These are phyloP conservation scores for Apiospora phragmitis DNA, from an alignment of 2,329 filamentous ascomycete genomes.

Conservation along the genomic window DNA sequence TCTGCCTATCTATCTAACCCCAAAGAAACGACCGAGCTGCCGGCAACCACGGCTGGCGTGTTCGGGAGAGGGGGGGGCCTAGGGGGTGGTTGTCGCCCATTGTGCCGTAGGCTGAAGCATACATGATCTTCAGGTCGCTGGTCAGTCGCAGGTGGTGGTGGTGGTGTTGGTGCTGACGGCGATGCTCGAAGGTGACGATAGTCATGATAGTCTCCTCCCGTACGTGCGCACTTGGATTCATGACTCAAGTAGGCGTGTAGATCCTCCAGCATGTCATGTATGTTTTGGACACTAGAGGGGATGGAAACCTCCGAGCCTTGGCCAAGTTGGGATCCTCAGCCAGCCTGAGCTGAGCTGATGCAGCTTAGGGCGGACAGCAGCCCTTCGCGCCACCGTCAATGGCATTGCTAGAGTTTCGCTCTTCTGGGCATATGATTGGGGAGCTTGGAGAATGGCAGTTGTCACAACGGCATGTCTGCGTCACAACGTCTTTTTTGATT, in stretches of 20 bases:
- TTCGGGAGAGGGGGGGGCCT: background rate
- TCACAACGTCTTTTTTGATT: background rate
- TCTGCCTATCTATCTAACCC: background rate
- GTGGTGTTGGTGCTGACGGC: background rate
- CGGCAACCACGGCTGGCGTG: background rate
- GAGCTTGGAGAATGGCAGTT: background rate
- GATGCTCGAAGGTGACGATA: background rate
- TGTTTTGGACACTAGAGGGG: background rate
- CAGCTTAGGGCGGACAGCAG: background rate
- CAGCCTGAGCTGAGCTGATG: background rate
- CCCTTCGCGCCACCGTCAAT: background rate
- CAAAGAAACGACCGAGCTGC: background rate
- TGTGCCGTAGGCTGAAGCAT: background rate
- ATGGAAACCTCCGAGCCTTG: background rate
- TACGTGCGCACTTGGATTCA: background rate
- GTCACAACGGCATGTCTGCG: conserved; percentile 3
- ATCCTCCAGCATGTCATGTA: background rate
- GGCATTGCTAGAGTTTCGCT: background rate
- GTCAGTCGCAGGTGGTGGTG: background rate
- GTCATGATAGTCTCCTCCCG: background rate
- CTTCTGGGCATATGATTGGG: background rate
- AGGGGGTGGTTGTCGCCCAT: background rate
- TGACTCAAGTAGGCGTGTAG: background rate
- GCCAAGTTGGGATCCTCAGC: conserved; percentile 8
- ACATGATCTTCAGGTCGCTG: background rate